phyloP scores from a whole-genome alignment of 2,329 filamentous ascomycete species.

The Ceratocystis albifundus region DNA sequence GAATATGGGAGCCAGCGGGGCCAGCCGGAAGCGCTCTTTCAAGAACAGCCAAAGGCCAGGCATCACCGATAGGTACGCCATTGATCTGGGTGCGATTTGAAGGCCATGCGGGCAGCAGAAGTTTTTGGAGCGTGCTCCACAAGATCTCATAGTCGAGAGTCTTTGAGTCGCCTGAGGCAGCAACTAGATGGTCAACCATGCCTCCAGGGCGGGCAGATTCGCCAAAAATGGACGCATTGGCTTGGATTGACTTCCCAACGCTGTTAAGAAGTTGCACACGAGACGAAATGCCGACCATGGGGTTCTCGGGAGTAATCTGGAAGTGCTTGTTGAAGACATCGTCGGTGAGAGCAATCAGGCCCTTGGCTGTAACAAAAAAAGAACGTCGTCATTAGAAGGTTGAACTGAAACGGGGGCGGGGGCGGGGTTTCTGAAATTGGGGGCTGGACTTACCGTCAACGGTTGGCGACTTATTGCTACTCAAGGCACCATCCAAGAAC shows the following conservation, averaged over 20 bases:
- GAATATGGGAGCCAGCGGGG: conserved; percentile 29
- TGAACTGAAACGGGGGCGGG: background rate
- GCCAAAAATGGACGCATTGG: conserved; percentile 34
- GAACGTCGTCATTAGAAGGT: background rate
- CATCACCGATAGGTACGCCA: conserved; percentile 38
- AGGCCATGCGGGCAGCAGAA: conserved; percentile 41
- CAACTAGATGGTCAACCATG: conserved; percentile 36
- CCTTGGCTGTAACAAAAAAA: conserved; percentile 27
- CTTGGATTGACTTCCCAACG: conserved; percentile 35
- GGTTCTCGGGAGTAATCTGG: conserved; percentile 36
- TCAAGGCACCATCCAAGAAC: conserved; percentile 36
- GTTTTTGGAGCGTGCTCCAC: conserved; percentile 35
- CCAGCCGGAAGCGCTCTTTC: conserved; percentile 16
- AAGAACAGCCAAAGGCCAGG: conserved; percentile 36
- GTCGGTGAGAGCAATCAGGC: conserved; percentile 30
- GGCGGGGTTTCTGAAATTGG: background rate
- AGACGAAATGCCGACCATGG: conserved; percentile 36
- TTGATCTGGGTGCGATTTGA: conserved; percentile 40
- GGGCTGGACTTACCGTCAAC: conserved; percentile 32
- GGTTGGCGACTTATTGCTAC: conserved; percentile 24
- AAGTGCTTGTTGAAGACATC: conserved; percentile 32
- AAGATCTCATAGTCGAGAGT: conserved; percentile 33
- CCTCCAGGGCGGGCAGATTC: conserved; percentile 35
- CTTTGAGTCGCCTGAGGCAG: conserved; percentile 26
- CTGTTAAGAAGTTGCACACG: conserved; percentile 34